Evolutionary conservation across 495 filamentous ascomycete species (phyloP).

Genomic region (Penicillium macrosclerotiorum): DNA sequence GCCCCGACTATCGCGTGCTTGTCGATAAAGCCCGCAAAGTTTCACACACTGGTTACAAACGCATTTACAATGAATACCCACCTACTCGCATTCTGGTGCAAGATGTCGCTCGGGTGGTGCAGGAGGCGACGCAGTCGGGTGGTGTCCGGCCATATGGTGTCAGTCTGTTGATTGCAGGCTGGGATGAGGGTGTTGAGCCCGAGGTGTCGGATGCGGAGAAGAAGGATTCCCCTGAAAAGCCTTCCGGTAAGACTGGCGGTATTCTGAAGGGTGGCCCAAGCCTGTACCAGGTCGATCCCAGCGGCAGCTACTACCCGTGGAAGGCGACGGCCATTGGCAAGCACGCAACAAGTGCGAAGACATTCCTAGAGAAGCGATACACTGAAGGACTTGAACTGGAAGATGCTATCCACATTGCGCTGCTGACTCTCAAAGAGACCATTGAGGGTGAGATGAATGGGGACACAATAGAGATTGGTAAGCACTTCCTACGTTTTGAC

Average conservation of each 20-base stretch:
- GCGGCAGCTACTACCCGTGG: slow-evolving; percentile 97
- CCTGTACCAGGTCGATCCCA: slow-evolving; percentile 97
- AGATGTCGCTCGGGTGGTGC: slow-evolving; percentile 96
- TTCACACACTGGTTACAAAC: slow-evolving; percentile 98
- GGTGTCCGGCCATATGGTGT: slow-evolving; percentile 99
- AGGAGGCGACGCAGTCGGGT: slow-evolving; percentile 96
- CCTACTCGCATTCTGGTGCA: slow-evolving; percentile 98
- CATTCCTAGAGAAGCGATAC: slow-evolving; percentile 97
- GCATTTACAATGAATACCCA: slow-evolving; percentile 99
- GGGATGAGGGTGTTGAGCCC: slow-evolving; percentile 94
- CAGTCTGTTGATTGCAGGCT: slow-evolving; percentile 89
- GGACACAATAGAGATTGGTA: slow-evolving; percentile 97
- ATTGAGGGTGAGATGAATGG: slow-evolving; percentile 99
- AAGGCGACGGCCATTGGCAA: slow-evolving; percentile 99
- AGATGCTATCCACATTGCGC: slow-evolving; percentile 97
- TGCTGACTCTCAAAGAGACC: slow-evolving; percentile 97
- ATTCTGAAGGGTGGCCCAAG: slow-evolving; percentile 94
- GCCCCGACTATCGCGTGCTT: slow-evolving; percentile 94
- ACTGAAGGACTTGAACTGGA: slow-evolving; percentile 96
- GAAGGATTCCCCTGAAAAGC: slow-evolving; percentile 59
- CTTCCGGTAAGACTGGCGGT: slow-evolving; percentile 80
- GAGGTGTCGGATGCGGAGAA: slow-evolving; percentile 56
- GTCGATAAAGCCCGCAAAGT: slow-evolving; percentile 98
- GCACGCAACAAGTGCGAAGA: slow-evolving; percentile 96
- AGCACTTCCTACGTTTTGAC: too few species aligned